Conservation (phyloP, 148 eudicot genomes). For the Chenopodium berlandieri region DNA sequence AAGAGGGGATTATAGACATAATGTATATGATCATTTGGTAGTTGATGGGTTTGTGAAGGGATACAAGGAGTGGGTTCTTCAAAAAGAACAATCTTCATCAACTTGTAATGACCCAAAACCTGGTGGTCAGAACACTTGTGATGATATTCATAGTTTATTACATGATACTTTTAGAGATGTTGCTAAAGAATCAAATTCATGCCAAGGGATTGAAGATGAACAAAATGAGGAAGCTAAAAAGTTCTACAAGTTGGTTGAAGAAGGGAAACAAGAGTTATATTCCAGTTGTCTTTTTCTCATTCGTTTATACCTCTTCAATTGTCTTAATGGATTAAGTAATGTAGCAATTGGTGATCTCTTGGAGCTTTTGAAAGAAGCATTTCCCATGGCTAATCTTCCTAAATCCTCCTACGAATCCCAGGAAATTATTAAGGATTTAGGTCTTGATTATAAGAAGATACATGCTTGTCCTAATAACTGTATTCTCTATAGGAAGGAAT, state of each 20-base stretch:
- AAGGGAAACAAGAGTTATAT: conserved; percentile 5
- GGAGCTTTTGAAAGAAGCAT: background rate
- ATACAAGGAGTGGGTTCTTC: background rate
- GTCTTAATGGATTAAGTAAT: conserved; percentile 5
- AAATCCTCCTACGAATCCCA: background rate
- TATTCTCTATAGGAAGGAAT: background rate
- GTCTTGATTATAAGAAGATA: conserved; percentile 3
- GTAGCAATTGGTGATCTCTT: background rate
- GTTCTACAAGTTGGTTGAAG: background rate
- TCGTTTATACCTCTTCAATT: background rate
- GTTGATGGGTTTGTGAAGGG: conserved; percentile 3
- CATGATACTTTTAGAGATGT: conserved; percentile 3
- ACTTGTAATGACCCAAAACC: background rate
- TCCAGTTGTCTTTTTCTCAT: background rate
- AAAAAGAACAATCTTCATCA: background rate
- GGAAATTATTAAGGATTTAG: background rate
- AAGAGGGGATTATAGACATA: background rate
- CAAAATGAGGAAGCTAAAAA: background rate
- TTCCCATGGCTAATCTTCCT: background rate
- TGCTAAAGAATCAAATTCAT: background rate
- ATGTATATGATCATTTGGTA: too few species aligned
- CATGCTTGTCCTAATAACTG: background rate
- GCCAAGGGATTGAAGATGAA: background rate
- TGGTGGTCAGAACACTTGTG: background rate
- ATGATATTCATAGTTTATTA: background rate